Evolutionary conservation across 306 rosid species (phyloP), one percentile per base, ranked within the genome.

Genomic region (Vigna unguiculata): DNA sequence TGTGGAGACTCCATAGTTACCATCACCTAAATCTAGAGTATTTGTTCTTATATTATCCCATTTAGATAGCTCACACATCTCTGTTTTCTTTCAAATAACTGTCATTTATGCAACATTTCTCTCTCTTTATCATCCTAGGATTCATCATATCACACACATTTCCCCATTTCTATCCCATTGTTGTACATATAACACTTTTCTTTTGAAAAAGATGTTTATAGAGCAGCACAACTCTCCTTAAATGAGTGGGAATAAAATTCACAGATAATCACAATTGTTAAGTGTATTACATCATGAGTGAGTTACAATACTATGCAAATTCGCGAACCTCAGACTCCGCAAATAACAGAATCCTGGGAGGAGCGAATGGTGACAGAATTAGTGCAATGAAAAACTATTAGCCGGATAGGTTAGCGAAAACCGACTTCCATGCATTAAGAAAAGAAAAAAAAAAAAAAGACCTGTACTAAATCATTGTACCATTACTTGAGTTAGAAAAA

Each of bases 301-400:
- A 79, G 68, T 85, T 89, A 80, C 91, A 90, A 70, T 49, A 74
- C 51, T 79, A 19, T 58, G 83, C 83, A 61, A 61, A 73, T 59
- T 75, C 86, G 53, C 81, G 85, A 76, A 63, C 78, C 83, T 69
- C 49, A 69, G 65, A 49, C 69, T 52, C 71, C 7, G 69, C 77
- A 76, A 72, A 46, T 13, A 64, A 70, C 86, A 76, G 80, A 15
- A 68, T 77, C 88, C 78, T 77, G 64, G 28, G 80, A 76, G 76
- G 24, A 80, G 63, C 25, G 45, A 30, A 19, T 24, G 47, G 76
- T 41, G 71, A 71, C 57, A 77, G 67, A 78, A 80, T 71, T 52
- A 24, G 77, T 48, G 24, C 16, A 43, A 73, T 75, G 53, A 49
- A 79, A 54, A 80, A 57, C 80, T 47, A 76, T 78, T 54, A 69